Evolutionary conservation across 2,329 filamentous ascomycete genomes (phyloP).

Genomic region (Talaromyces sp.): DNA sequence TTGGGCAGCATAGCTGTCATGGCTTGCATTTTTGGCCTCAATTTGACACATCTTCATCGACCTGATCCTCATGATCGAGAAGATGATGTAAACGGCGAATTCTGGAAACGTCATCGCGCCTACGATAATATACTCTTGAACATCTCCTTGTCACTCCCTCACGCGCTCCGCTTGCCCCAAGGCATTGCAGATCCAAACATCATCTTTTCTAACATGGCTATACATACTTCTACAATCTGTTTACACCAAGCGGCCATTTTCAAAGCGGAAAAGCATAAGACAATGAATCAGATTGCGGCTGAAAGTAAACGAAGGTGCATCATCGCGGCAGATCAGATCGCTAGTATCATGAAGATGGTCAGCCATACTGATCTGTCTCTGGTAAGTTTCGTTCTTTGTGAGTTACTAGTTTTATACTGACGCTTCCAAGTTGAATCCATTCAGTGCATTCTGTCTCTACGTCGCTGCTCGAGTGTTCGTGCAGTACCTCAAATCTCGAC

Average conservation of each 20-base stretch:
- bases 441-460: slow-evolving; percentile 91
- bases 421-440: slow-evolving; percentile 75
- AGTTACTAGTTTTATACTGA: neutral
- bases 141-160: slow-evolving; percentile 76
- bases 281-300: slow-evolving; percentile 69
- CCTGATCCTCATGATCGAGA: slow-evolving; percentile 76
- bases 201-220: slow-evolving; percentile 92
- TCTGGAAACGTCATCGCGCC: slow-evolving; percentile 87
- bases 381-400: slow-evolving; percentile 56
- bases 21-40: slow-evolving; percentile 85
- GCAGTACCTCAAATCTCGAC: slow-evolving; percentile 91
- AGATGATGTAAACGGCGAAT: slow-evolving; percentile 82
- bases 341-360: slow-evolving; percentile 90
- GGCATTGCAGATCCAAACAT: slow-evolving; percentile 76
- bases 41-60: slow-evolving; percentile 84
- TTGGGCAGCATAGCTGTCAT: slow-evolving; percentile 78
- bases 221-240: slow-evolving; percentile 93
- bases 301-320: slow-evolving; percentile 94
- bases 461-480: slow-evolving; percentile 94
- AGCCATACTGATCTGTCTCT: slow-evolving; percentile 79
- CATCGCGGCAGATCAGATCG: slow-evolving; percentile 87
- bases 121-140: slow-evolving; percentile 89
- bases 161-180: slow-evolving; percentile 69
- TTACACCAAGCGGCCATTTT: slow-evolving; percentile 98
- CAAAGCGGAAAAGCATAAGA: slow-evolving; percentile 84